Conservation (phyloP, 2,329 filamentous ascomycete genomes). For the Fusarium sp. region DNA sequence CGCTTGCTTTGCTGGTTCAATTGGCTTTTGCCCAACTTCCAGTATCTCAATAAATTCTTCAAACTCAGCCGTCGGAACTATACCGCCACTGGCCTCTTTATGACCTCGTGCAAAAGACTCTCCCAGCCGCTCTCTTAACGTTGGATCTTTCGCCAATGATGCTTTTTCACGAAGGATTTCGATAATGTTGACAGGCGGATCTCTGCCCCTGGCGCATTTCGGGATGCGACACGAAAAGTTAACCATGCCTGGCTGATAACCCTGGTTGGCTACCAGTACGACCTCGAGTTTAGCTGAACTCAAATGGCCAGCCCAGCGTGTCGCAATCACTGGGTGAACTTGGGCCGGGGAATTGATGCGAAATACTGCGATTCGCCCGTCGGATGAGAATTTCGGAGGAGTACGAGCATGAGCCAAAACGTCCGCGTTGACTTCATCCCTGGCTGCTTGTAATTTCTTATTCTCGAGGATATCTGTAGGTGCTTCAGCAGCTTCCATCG, state of each 20-base stretch:
- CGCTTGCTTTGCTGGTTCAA: slow-evolving; percentile 45
- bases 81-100: slow-evolving; percentile 74
- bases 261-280: slow-evolving; percentile 73
- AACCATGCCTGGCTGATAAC: slow-evolving; percentile 70
- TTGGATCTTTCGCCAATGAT: slow-evolving; percentile 52
- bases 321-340: slow-evolving; percentile 74
- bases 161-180: slow-evolving; percentile 65
- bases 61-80: slow-evolving; percentile 69
- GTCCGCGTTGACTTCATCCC: slow-evolving; percentile 68
- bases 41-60: slow-evolving; percentile 71
- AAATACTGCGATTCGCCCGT: slow-evolving; percentile 71
- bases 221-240: slow-evolving; percentile 75
- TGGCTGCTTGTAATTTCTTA: slow-evolving; percentile 61
- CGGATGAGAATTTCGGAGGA: slow-evolving; percentile 71
- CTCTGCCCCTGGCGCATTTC: slow-evolving; percentile 62
- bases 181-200: slow-evolving; percentile 72
- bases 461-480: slow-evolving; percentile 65
- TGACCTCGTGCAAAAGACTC: slow-evolving; percentile 74
- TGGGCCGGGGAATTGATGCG: slow-evolving; percentile 70
- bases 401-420: slow-evolving; percentile 70
- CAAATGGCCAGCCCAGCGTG: slow-evolving; percentile 71
- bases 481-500: slow-evolving; percentile 61
- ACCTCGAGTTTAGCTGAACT: slow-evolving; percentile 69
- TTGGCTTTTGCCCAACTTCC: slow-evolving; percentile 66
- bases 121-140: slow-evolving; percentile 62